Evolutionary conservation across 495 filamentous ascomycete genomes (phyloP).

Genomic region (Penicillium egyptiacum): DNA sequence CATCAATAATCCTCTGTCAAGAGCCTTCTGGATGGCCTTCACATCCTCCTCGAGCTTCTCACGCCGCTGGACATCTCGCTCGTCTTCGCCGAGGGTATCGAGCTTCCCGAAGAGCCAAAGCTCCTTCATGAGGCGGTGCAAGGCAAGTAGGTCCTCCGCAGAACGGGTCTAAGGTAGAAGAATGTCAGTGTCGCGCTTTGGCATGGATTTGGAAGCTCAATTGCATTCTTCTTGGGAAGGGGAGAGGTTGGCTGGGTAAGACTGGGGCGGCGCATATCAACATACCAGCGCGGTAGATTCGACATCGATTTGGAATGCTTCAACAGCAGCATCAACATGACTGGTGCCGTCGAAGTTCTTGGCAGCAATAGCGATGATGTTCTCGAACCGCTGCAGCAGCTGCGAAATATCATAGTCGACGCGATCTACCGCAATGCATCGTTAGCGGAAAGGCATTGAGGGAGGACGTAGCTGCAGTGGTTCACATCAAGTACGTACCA

Average conservation of each 20-base stretch:
- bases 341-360: conserved; percentile 32
- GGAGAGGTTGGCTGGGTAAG: background rate
- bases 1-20: conserved; percentile 43
- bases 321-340: conserved; percentile 52
- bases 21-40: conserved; percentile 44
- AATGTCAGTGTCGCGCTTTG: background rate
- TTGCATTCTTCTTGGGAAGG: background rate
- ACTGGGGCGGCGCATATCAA: background rate
- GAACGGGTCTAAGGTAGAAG: conserved; percentile 54
- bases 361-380: conserved; percentile 57
- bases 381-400: conserved; percentile 61
- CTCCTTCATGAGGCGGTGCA: conserved; percentile 68
- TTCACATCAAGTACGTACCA: background rate
- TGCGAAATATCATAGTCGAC: conserved; percentile 54
- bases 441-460: conserved; percentile 14
- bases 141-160: conserved; percentile 62
- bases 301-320: conserved; percentile 61
- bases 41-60: conserved; percentile 55
- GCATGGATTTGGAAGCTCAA: background rate
- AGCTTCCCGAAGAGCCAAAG: conserved; percentile 73
- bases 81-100: conserved; percentile 57
- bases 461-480: background rate
- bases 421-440: conserved; percentile 41
- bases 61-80: conserved; percentile 39
- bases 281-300: conserved; percentile 63